These are phyloP conservation scores for Tremella fuciformis DNA, from an alignment of 768 basidiomycete genomes.

Conservation along the genomic window DNA sequence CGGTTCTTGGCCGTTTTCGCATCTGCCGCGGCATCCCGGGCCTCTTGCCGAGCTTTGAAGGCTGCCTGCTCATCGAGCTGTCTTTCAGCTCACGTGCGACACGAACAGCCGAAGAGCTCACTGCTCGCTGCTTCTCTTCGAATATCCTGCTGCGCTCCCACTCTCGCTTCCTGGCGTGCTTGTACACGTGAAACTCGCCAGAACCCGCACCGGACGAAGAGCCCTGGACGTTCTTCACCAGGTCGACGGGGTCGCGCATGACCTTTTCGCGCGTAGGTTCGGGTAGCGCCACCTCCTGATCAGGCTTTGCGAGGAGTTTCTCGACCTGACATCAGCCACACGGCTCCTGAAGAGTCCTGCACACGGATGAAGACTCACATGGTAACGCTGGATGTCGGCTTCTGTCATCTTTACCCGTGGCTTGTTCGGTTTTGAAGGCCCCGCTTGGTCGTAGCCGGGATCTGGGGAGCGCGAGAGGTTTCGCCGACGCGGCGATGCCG, in stretches of 20 bases:
- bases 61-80: conserved; percentile 67
- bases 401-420: conserved; percentile 6
- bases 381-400: conserved; percentile 13
- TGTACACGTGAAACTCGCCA: conserved; percentile 98
- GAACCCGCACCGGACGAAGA: conserved; percentile 95
- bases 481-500: conserved; percentile 17
- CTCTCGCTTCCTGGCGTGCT: conserved; percentile 86
- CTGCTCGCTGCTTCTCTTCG: conserved; percentile 76
- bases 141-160: conserved; percentile 90
- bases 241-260: conserved; percentile 60
- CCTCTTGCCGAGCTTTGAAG: conserved; percentile 70
- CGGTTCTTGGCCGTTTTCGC: conserved; percentile 94
- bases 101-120: conserved; percentile 51
- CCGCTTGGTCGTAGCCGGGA: neutral
- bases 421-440: conserved; percentile 26
- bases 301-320: conserved; percentile 82
- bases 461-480: conserved; percentile 21
- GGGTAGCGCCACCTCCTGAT: conserved; percentile 76
- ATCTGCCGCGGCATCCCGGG: conserved; percentile 68
- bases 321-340: conserved; percentile 64
- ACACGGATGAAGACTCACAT: conserved; percentile 11
- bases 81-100: neutral
- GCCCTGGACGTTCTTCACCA: conserved; percentile 98
- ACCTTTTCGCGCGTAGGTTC: conserved; percentile 76
- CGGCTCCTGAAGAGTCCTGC: too few species aligned